Conservation (phyloP, 176 grass and related monocot species). For the Coix lacrymajobi region DNA sequence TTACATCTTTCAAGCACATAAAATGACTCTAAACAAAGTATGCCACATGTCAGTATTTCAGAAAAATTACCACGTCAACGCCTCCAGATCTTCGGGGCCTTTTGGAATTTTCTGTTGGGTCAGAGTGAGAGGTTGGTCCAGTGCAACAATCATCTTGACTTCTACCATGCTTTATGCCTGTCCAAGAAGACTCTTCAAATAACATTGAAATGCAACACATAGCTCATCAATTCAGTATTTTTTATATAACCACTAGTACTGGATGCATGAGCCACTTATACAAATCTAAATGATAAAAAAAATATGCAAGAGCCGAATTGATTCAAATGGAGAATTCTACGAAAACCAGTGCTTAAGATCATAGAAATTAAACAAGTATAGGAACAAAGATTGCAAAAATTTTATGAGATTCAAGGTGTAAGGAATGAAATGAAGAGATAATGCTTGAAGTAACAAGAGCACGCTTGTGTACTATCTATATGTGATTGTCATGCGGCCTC, state of each 20-base stretch:
- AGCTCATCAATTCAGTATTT: not conserved
- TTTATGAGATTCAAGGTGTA: too few species aligned
- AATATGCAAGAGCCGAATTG: too few species aligned
- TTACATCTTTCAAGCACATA: not conserved
- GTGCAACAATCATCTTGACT: not conserved
- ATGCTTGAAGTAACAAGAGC: too few species aligned
- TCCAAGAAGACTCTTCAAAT: not conserved
- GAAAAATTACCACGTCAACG: not conserved
- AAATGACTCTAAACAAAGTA: not conserved
- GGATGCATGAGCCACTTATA: not conserved
- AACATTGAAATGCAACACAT: not conserved
- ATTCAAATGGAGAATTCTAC: too few species aligned
- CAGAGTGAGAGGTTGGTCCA: not conserved
- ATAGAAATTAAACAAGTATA: too few species aligned
- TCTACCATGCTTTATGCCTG: not conserved
- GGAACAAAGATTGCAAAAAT: too few species aligned
- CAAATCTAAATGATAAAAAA: too few species aligned
- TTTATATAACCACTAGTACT: not conserved
- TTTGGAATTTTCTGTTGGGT: not conserved
- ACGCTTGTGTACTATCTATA: too few species aligned
- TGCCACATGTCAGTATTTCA: not conserved
- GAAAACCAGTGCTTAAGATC: too few species aligned
- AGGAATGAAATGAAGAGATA: too few species aligned
- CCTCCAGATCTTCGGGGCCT: not conserved
- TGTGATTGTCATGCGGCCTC: too few species aligned